Percentiles rank a stretch among this genome's conserved stretches.
Evolutionary conservation across 768 basidiomycete species (phyloP).

Genomic region (Neoboletus subvelutipes): DNA sequence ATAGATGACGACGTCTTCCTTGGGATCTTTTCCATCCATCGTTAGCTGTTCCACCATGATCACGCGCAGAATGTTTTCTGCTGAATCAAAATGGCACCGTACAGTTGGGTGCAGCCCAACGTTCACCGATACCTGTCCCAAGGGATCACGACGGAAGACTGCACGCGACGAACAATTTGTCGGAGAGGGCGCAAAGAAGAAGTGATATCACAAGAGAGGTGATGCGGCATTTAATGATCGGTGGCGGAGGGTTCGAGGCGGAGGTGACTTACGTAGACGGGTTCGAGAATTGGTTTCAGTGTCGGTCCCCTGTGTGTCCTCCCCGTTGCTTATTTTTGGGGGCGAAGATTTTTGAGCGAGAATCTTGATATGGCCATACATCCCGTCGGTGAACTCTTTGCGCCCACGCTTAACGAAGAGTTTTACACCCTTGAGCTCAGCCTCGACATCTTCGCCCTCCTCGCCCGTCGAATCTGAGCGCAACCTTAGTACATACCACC

Average conservation of each 20-base stretch:
- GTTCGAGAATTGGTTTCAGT: slow-evolving; percentile 18
- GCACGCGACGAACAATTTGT: not conserved
- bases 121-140: slow-evolving; percentile 72
- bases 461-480: slow-evolving; percentile 52
- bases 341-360: slow-evolving; percentile 38
- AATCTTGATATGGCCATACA: slow-evolving; percentile 61
- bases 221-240: slow-evolving; percentile 17
- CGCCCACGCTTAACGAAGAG: slow-evolving; percentile 43
- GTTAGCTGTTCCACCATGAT: slow-evolving; percentile 49
- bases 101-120: slow-evolving; percentile 53
- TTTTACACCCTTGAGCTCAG: slow-evolving; percentile 61
- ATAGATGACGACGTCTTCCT: slow-evolving; percentile 54
- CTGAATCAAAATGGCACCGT: slow-evolving; percentile 56
- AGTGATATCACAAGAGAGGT: not conserved
- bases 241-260: slow-evolving; percentile 20
- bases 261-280: slow-evolving; percentile 33
- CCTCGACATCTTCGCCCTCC: slow-evolving; percentile 55
- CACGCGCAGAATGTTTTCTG: slow-evolving; percentile 55
- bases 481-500: slow-evolving; percentile 1
- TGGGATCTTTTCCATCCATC: slow-evolving; percentile 23
- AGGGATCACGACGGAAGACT: slow-evolving; percentile 72
- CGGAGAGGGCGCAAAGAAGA: not conserved
- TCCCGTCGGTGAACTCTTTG: slow-evolving; percentile 57
- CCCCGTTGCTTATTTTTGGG: not conserved
- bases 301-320: slow-evolving; percentile 4